Percentiles rank a stretch among this genome's conserved stretches.
These are phyloP conservation scores for Fremontodendron californicum DNA, from an alignment of 345 rosid species.

Conservation along the genomic window DNA sequence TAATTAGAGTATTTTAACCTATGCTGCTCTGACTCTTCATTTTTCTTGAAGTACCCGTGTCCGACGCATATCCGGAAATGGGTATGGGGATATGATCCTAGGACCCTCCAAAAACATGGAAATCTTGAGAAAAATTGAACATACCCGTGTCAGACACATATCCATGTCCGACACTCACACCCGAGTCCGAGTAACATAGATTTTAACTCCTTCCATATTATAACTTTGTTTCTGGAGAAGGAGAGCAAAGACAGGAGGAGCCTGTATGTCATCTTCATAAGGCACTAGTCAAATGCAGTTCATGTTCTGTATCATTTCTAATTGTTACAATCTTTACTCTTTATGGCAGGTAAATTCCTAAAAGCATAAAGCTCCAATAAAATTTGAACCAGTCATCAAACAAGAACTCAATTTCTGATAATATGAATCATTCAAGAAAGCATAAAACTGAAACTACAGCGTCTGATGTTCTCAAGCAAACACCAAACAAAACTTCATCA, in stretches of 20 bases:
- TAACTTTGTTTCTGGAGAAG: background rate
- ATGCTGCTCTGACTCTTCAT: too few relatives aligned
- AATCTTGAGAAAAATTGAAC: too few relatives aligned
- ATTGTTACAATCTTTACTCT: background rate
- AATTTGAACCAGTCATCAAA: background rate
- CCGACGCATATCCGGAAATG: too few relatives aligned
- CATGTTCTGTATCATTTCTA: background rate
- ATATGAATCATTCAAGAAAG: background rate
- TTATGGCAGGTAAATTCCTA: background rate
- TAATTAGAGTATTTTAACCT: background rate
- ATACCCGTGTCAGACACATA: too few relatives aligned
- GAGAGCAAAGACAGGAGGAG: background rate
- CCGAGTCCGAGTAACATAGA: too few relatives aligned
- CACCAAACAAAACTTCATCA: background rate
- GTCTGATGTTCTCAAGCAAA: background rate
- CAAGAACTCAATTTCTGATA: background rate
- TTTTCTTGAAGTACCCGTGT: too few relatives aligned
- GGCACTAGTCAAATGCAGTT: background rate
- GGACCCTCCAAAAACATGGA: too few relatives aligned
- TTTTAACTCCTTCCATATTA: background rate
- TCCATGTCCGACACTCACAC: too few relatives aligned
- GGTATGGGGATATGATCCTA: too few relatives aligned
- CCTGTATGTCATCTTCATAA: background rate
- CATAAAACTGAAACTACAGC: background rate
- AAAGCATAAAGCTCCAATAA: background rate